Evolutionary conservation across 768 basidiomycete species (phyloP).

Genomic region (Rubroboletus satanas): DNA sequence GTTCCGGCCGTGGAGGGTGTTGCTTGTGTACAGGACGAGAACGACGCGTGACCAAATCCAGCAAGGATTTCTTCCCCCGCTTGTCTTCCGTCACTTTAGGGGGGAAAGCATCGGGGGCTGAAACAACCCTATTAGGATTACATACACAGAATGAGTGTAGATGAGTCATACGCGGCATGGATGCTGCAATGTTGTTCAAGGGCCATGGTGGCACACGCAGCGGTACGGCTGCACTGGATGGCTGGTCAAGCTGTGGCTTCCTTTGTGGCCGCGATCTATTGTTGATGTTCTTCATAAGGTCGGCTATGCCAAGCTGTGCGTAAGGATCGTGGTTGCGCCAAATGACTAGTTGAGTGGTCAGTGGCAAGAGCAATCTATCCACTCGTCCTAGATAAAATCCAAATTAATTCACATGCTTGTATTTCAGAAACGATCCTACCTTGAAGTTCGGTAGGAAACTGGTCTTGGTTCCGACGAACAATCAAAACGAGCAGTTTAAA

Average conservation of each 20-base stretch:
- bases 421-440: conserved; percentile 14
- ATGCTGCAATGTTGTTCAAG: conserved; percentile 19
- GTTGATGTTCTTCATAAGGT: conserved; percentile 21
- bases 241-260: conserved; percentile 17
- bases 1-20: conserved; percentile 14
- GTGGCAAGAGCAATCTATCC: conserved; percentile 31
- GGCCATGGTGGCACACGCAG: conserved; percentile 25
- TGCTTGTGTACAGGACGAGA: conserved; percentile 28
- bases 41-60: conserved; percentile 9
- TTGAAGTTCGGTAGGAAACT: conserved; percentile 25
- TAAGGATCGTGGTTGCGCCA: conserved; percentile 28
- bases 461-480: conserved; percentile 30
- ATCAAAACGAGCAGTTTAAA: conserved; percentile 45
- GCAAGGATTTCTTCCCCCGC: conserved; percentile 11
- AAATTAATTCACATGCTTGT: conserved; percentile 3
- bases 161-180: conserved; percentile 38
- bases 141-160: background rate
- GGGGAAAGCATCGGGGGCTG: conserved; percentile 39
- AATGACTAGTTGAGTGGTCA: conserved; percentile 31
- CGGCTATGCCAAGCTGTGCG: conserved; percentile 34
- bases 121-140: conserved; percentile 11
- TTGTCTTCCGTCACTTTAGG: conserved; percentile 15
- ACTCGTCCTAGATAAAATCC: conserved; percentile 26
- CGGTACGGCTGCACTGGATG: conserved; percentile 8
- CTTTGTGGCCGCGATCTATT: conserved; percentile 13